Evolutionary conservation across 176 grass and related monocot species (phyloP).

Genomic region (Miscanthus lutarioriparius): DNA sequence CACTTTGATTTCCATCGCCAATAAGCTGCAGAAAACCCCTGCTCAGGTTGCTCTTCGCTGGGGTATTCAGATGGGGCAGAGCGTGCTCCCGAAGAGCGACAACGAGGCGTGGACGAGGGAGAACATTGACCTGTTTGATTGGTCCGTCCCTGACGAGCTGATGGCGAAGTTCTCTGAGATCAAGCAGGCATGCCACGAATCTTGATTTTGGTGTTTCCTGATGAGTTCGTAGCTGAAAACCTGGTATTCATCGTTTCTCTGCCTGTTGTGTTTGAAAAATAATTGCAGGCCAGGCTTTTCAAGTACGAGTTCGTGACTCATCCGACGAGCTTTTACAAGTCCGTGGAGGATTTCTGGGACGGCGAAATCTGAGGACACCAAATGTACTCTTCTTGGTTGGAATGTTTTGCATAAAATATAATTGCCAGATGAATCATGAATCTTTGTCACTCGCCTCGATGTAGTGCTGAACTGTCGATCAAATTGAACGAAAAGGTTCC

Average conservation of each 20-base stretch:
- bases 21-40: constrained; percentile 38
- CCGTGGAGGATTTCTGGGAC: constrained; percentile 27
- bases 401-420: background rate
- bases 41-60: constrained; percentile 43
- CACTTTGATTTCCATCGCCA: constrained; percentile 16
- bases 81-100: constrained; percentile 53
- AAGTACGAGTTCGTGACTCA: constrained; percentile 32
- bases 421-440: background rate
- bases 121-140: constrained; percentile 46
- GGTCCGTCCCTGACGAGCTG: constrained; percentile 43
- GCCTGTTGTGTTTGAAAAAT: background rate
- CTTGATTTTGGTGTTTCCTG: background rate
- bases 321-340: constrained; percentile 31
- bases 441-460: background rate
- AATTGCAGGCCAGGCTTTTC: constrained; percentile 43
- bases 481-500: background rate
- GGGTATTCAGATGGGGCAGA: constrained; percentile 51
- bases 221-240: background rate
- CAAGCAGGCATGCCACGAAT: constrained; percentile 21
- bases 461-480: too few species aligned
- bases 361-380: background rate
- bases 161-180: constrained; percentile 33
- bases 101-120: constrained; percentile 37
- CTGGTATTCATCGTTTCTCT: background rate
- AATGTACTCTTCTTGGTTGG: background rate